A percentile compares a stretch with the other conserved stretches of the same genome.
These are phyloP conservation scores for Clonostachys rhizophaga DNA, from an alignment of 2,329 filamentous ascomycete genomes.

Conservation along the genomic window DNA sequence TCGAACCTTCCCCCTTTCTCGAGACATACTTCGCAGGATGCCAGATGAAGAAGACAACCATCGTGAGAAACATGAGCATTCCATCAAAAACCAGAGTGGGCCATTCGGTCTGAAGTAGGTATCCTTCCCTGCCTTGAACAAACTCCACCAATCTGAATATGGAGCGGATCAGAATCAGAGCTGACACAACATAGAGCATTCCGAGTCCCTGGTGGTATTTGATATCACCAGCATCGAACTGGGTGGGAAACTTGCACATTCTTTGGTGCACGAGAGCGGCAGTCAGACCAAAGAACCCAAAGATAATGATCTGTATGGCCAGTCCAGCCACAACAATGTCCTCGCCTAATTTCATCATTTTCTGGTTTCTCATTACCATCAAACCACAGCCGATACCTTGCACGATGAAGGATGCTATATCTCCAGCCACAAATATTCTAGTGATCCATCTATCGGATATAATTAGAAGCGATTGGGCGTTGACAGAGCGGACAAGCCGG, in stretches of 20 bases:
- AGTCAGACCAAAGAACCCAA: conserved; percentile 43
- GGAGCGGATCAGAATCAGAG: conserved; percentile 32
- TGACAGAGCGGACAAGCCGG: conserved; percentile 23
- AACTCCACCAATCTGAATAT: conserved; percentile 41
- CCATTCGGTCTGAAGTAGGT: conserved; percentile 29
- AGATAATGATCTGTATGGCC: conserved; percentile 50
- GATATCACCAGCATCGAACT: conserved; percentile 17
- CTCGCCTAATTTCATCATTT: conserved; percentile 20
- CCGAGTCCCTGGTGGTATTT: conserved; percentile 12
- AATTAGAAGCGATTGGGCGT: conserved; percentile 11
- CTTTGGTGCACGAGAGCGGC: conserved; percentile 35
- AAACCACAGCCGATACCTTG: conserved; percentile 20
- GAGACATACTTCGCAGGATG: no score
- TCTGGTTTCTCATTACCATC: conserved; percentile 7
- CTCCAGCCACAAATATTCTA: conserved; percentile 21
- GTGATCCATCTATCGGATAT: conserved; percentile 18
- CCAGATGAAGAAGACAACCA: background rate
- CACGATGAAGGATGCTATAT: conserved; percentile 18
- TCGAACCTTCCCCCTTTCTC: no score
- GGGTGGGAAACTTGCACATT: conserved; percentile 4
- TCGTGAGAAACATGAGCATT: conserved; percentile 22
- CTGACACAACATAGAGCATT: conserved; percentile 27
- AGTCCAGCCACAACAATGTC: conserved; percentile 49
- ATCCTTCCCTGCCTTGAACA: conserved; percentile 27
- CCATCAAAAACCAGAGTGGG: conserved; percentile 33